phyloP scores from a whole-genome alignment of 108 stramenopile genomes.

The Ochromonas danica region DNA sequence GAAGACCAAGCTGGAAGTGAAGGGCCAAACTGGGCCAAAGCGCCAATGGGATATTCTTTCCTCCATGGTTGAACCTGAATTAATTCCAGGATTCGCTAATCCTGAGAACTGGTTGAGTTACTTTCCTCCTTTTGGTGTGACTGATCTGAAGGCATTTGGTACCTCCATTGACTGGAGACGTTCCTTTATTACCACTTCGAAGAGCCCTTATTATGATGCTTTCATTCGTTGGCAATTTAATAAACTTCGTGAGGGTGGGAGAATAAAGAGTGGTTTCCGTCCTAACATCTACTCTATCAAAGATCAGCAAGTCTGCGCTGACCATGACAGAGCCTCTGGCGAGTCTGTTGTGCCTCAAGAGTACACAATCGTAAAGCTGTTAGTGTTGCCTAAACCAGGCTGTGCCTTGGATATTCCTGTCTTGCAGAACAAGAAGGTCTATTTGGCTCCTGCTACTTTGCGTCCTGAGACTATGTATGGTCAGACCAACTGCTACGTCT shows the following conservation, averaged over 20 bases:
- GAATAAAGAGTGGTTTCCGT: slow-evolving; percentile 84
- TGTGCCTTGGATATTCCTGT: slow-evolving; percentile 25
- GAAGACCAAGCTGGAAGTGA: slow-evolving; percentile 87
- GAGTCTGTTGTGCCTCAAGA: slow-evolving; percentile 97
- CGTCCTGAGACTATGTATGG: slow-evolving; percentile 99
- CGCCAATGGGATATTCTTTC: slow-evolving; percentile 89
- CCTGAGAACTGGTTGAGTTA: slow-evolving; percentile 88
- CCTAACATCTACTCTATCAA: slow-evolving; percentile 89
- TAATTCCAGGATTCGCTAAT: slow-evolving; percentile 82
- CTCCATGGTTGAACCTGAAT: slow-evolving; percentile 71
- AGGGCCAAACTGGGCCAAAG: slow-evolving; percentile 73
- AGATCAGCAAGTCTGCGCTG: slow-evolving; percentile 96
- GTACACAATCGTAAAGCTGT: slow-evolving; percentile 93
- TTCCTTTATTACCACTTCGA: slow-evolving; percentile 92
- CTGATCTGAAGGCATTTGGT: slow-evolving; percentile 85
- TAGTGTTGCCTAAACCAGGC: slow-evolving; percentile 76
- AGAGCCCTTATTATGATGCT: slow-evolving; percentile 94
- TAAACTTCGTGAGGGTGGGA: slow-evolving; percentile 28
- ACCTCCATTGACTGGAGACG: slow-evolving; percentile 91
- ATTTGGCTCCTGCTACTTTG: slow-evolving; percentile 92
- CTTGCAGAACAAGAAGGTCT: slow-evolving; percentile 60
- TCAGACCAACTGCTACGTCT: slow-evolving; percentile 98
- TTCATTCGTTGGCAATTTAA: slow-evolving; percentile 95
- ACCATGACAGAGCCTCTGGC: slow-evolving; percentile 93
- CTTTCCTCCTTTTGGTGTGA: slow-evolving; percentile 89